Base-by-base conservation (phyloP, 306 rosid species). In the Fragaria iinumae region DNA sequence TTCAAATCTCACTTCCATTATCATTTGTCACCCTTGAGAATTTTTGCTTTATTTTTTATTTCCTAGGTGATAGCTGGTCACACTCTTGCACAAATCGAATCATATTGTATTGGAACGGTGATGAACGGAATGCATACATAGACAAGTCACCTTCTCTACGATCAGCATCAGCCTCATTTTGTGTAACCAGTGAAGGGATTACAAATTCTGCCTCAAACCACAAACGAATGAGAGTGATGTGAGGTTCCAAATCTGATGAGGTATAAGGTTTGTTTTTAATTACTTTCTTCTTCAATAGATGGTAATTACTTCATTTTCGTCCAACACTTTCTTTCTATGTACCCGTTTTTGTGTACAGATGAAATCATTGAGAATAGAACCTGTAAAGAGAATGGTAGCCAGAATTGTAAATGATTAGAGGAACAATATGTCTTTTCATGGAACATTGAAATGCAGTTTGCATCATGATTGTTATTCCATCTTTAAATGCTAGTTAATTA, bases 21-120 rank as follows among this genome's bases (percentile, higher is more conserved):
- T 23, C 55, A 39, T 25, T 56, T 57, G 5, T 10, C 68, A 34
- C 39, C 25, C 53, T 45, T 12, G n/a, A 56, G 45, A 75, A 41
- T 79, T 72, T 68, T 70, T 84, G 65, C 77, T 84, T 49, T 34
- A 55, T 43, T 83, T 83, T 73, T 74, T 76, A 74, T 20, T 73
- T 73, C 80, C 67, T 69, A 94, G 97, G 98, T 41, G 97, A 92
- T 87, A 92, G 98, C 86, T 95, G 97, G 97, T 92, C 98, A 49
- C 96, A 95, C 86, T 90, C 90, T 10, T 89, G 97, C 88, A 95
- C 97, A 18, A 92, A 95, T 72, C 83, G 96, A 69, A 78, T 92
- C 83, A 92, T 92, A 81, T 88, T 92, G 55, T 91, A 86, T 80
- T 92, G 96, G 97, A 89, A 90, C 38, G 91, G 82, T 36, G 84